Evolutionary conservation across 495 filamentous ascomycete genomes (phyloP), one percentile per base, ranked within the genome.

Genomic region (Podospora australis): DNA sequence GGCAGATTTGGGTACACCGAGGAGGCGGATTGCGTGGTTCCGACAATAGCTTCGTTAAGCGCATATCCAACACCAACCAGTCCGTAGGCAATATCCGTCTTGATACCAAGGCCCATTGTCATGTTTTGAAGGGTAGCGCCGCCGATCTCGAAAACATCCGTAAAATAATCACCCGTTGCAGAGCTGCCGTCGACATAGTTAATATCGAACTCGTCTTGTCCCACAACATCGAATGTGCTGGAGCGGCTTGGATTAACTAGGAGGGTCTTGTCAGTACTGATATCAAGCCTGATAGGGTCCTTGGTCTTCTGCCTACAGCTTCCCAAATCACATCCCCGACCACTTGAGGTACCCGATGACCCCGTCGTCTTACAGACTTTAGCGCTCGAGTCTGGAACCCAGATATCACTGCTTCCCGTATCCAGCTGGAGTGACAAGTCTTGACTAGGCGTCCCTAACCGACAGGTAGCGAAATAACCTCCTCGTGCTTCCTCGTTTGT

Each of bases 391-490:
- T 79, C 73, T 49, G 90, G 89, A 20, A 82, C 77, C 90, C 90
- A 96, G 21, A 95, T 73, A 69, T 97, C 91, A 53, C 88, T 94
- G 55, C 88, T 94, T 16, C 87, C 87, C 1, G 87, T 92, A 60
- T 92, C 87, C 48, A 92, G 68, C 59, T 88, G 81, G 39, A 92
- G 58, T 2, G 75, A 76, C 24, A 92, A 50, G 6, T 68, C 64
- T 58, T 92, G 87, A 2, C 66, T 58, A 0, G 86, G 87, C 21
- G 85, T 88, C 13, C 87, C 87, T 24, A 92, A 56, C 26, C 68
- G 74, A 54, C 88, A 70, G 42, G 83, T 84, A 20, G 80, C 78
- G 55, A 78, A 84, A 55, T 92, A 92, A 14, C 84, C 73, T 40
- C 71, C 71, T 46, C 70, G 64, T 42, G 65, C 47, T 22, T 62